Evolutionary conservation across 768 basidiomycete species (phyloP), one percentile per base, ranked within the genome.

Genomic region (Podaxis mareebaensis): DNA sequence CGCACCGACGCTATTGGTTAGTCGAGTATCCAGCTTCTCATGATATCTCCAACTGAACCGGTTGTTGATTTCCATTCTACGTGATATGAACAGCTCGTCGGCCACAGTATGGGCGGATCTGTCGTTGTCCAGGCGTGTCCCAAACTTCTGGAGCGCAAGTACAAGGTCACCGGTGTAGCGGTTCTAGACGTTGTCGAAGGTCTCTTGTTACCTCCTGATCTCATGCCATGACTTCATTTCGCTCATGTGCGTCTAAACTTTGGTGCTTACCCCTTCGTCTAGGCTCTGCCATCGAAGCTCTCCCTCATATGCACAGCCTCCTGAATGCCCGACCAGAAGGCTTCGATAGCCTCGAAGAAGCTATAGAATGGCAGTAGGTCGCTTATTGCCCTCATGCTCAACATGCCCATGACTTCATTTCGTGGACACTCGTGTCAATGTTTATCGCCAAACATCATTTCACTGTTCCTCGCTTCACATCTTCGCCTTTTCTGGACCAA

Each of bases 21-120:
- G 85, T 75, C 24, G 38, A 22, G 33, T 12, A 33, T 44, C 13
- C 22, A 53, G 39, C 15, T 42, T 36, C 10, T 48, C 15, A 26
- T 30, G 26, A 55, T 48, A 5, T 62, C 48, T 46, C 53, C 11
- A 44, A 30, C 49, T 61, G 24, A 33, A 40, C 36, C 36, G 36
- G 61, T 39, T 44, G 38, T 60, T 44, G 46, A 22, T 30, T 30
- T 20, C 38, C 26, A 58, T 24, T 49, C 40, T 24, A 17, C 30
- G 28, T 26, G n/a, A 36, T 60, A 30, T 30, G 46, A 64, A 53
- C 39, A 93, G 91, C 83, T 97, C 6, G 83, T 97, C 8, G 97
- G 97, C 0, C 97, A 99, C 72, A 96, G 93, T 63, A 96, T 99
- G 91, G 97, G 97, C 13, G 96, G 96, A 26, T 89, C 95, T 0